A percentile compares a stretch with the other conserved stretches of the same genome.
Conservation (phyloP, 306 rosid species). For the Crotalaria pallida region DNA sequence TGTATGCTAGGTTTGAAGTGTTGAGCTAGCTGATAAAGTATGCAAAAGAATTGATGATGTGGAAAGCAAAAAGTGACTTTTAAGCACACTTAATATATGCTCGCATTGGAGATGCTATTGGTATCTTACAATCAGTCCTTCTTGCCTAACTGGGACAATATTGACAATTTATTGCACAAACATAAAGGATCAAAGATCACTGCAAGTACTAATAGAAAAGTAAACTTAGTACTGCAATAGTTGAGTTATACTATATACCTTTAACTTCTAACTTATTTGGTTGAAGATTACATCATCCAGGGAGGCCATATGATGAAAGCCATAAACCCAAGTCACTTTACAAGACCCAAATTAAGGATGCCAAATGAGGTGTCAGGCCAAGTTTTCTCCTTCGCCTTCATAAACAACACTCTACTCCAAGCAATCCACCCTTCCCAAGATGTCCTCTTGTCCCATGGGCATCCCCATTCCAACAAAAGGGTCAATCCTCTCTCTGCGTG, state of each 20-base stretch:
- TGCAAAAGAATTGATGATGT: too few species aligned
- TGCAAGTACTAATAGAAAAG: background rate
- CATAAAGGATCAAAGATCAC: background rate
- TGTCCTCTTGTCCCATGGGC: slow-evolving; percentile 90
- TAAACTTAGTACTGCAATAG: background rate
- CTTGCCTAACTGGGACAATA: slow-evolving; percentile 10
- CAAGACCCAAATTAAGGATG: slow-evolving; percentile 79
- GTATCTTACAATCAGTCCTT: background rate
- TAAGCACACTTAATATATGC: too few species aligned
- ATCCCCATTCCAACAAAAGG: slow-evolving; percentile 67
- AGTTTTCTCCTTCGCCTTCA: slow-evolving; percentile 70
- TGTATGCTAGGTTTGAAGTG: too few species aligned
- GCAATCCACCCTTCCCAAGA: slow-evolving; percentile 98
- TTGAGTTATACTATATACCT: background rate
- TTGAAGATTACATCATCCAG: background rate
- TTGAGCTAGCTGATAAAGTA: too few species aligned
- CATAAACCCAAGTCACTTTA: slow-evolving; percentile 23
- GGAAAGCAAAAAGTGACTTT: too few species aligned
- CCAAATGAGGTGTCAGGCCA: slow-evolving; percentile 82
- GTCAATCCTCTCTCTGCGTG: slow-evolving; percentile 61
- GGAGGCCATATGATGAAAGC: background rate
- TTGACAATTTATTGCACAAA: background rate
- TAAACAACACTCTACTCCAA: slow-evolving; percentile 66
- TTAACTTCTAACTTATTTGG: background rate
- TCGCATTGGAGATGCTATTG: too few species aligned